phyloP scores from a whole-genome alignment of 805 yeast genomes.

The Schwanniomyces polymorphus region DNA sequence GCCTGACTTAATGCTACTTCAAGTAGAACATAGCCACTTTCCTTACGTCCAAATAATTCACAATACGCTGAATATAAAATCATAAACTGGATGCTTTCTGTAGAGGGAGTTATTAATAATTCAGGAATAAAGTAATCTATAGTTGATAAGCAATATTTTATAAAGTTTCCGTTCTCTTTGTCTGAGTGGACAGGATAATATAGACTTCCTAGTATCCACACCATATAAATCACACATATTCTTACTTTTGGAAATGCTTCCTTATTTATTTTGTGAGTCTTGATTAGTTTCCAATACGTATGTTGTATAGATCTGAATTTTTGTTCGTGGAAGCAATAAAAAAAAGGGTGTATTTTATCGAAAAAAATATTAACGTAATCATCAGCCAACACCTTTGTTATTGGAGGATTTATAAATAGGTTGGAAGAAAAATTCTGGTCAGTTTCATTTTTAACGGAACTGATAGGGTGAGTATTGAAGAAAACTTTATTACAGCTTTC shows the following conservation, averaged over 20 bases:
- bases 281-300: conserved; percentile 3
- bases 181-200: conserved; percentile 8
- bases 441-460: conserved; percentile 8
- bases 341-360: conserved; percentile 1
- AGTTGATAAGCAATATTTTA: conserved; percentile 37
- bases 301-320: conserved; percentile 1
- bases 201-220: conserved; percentile 43
- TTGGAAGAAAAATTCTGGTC: background rate
- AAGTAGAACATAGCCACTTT: conserved; percentile 48
- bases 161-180: conserved; percentile 15
- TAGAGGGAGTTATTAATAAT: conserved; percentile 42
- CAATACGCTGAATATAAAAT: conserved; percentile 43
- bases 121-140: conserved; percentile 43
- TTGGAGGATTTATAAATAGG: background rate
- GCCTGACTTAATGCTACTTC: conserved; percentile 50
- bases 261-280: background rate
- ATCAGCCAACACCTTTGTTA: conserved; percentile 13
- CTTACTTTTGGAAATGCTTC: conserved; percentile 4
- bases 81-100: conserved; percentile 45
- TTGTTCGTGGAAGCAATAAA: background rate
- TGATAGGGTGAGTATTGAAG: conserved; percentile 6
- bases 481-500: conserved; percentile 1
- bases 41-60: conserved; percentile 45
- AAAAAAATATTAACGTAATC: conserved; percentile 1
- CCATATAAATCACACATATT: conserved; percentile 47